These are phyloP conservation scores for Russula earlei DNA, from an alignment of 768 basidiomycete genomes.

Conservation along the genomic window DNA sequence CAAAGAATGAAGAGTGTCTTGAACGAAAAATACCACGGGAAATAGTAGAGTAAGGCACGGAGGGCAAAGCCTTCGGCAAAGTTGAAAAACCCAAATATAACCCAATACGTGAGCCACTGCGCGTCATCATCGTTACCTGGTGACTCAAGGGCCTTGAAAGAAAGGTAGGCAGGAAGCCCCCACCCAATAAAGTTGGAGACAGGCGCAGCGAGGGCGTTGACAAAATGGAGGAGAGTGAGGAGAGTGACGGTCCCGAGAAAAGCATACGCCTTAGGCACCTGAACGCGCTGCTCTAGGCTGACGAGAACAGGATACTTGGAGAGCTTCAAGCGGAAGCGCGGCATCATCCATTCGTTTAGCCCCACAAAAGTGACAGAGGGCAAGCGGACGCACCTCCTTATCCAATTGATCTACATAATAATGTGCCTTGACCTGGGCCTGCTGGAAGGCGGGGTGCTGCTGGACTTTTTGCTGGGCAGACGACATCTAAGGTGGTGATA, in stretches of 20 bases:
- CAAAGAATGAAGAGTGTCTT: conserved; percentile 89
- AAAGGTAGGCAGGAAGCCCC: conserved; percentile 90
- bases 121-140: conserved; percentile 78
- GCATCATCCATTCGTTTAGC: neutral
- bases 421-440: conserved; percentile 74
- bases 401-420: conserved; percentile 86
- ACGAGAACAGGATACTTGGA: conserved; percentile 81
- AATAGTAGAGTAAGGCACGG: conserved; percentile 78
- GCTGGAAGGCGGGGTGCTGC: conserved; percentile 78
- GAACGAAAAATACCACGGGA: conserved; percentile 91
- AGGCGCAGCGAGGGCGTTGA: conserved; percentile 88
- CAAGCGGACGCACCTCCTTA: conserved; percentile 70
- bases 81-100: conserved; percentile 89
- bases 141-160: conserved; percentile 86
- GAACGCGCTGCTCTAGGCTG: conserved; percentile 80
- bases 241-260: conserved; percentile 64
- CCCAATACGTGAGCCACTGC: conserved; percentile 98
- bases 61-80: conserved; percentile 83
- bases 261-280: conserved; percentile 86
- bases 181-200: conserved; percentile 93
- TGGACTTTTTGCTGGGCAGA: conserved; percentile 71
- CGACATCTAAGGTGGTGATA: conserved; percentile 41
- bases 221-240: conserved; percentile 63
- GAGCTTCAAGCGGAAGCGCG: conserved; percentile 36
- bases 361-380: neutral